phyloP scores from a whole-genome alignment of 352 stramenopile genomes.

The Globisporangium rhizosaccharum region DNA sequence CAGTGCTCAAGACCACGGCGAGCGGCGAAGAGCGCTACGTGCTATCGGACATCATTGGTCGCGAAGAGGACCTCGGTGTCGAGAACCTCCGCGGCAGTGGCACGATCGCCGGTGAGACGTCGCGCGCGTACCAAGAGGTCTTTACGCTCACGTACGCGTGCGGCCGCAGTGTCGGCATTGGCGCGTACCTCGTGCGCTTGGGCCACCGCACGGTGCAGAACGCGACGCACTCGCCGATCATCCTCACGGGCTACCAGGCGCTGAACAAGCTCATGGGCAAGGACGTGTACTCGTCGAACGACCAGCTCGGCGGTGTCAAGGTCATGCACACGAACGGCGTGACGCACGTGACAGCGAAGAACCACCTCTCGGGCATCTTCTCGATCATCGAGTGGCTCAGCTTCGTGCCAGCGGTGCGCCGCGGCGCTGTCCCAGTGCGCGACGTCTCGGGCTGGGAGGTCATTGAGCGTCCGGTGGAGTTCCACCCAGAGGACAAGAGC shows the following conservation, averaged over 20 bases:
- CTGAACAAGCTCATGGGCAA: constrained; percentile 99
- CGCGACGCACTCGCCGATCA: constrained; percentile 95
- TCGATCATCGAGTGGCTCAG: constrained; percentile 98
- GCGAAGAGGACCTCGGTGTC: constrained; percentile 97
- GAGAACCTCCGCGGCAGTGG: constrained; percentile 99
- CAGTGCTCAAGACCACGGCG: constrained; percentile 56
- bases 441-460: constrained; percentile 79
- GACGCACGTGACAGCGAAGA: constrained; percentile 95
- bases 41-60: constrained; percentile 97
- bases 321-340: constrained; percentile 99
- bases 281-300: constrained; percentile 99
- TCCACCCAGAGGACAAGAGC: constrained; percentile 88
- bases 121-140: constrained; percentile 97
- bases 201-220: constrained; percentile 99
- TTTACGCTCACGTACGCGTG: constrained; percentile 99
- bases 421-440: constrained; percentile 77
- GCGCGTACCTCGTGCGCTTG: constrained; percentile 98
- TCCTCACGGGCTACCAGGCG: constrained; percentile 99
- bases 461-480: constrained; percentile 89
- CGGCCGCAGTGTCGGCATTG: constrained; percentile 98
- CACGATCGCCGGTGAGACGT: constrained; percentile 99
- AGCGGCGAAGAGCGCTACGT: constrained; percentile 88
- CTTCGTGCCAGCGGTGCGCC: constrained; percentile 94
- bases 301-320: constrained; percentile 98
- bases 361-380: constrained; percentile 95